phyloP scores from a whole-genome alignment of 1,284 basidiomycete species.

The Ceratobasidium papillatum region DNA sequence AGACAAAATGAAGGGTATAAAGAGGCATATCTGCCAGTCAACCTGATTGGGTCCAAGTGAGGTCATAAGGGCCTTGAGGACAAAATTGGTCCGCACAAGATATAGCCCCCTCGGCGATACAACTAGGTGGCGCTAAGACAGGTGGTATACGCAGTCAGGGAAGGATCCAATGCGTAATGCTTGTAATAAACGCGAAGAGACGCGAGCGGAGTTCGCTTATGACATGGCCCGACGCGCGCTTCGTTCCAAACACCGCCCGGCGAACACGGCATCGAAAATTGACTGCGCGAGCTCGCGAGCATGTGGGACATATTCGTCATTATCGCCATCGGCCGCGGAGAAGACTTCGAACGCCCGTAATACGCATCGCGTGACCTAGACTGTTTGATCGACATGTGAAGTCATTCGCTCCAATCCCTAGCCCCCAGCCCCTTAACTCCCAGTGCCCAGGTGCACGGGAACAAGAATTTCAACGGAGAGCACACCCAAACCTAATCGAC shows the following conservation, averaged over 20 bases:
- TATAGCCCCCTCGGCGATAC: neutral
- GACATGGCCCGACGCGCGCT: neutral
- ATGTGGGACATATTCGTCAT: neutral
- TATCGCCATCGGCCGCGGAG: neutral
- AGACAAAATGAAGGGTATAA: neutral
- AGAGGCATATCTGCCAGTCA: neutral
- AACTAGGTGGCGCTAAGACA: neutral
- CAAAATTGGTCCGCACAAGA: neutral
- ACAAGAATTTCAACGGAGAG: neutral
- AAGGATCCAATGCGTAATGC: neutral
- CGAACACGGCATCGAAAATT: neutral
- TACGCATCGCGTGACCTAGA: neutral
- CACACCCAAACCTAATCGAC: slow-evolving; percentile 15
- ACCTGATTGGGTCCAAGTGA: neutral
- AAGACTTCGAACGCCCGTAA: neutral
- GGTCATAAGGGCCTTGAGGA: neutral
- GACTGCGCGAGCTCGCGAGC: neutral
- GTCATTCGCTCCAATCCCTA: neutral
- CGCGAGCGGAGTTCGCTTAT: neutral
- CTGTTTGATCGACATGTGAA: neutral
- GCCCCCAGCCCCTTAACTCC: neutral
- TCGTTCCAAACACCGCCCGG: neutral
- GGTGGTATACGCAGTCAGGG: neutral
- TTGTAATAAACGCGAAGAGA: neutral
- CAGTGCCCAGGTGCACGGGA: neutral